A percentile compares a stretch with the other conserved stretches of the same genome.
Evolutionary conservation across 768 basidiomycete genomes (phyloP).

Genomic region (Thelephora aurantiotincta): DNA sequence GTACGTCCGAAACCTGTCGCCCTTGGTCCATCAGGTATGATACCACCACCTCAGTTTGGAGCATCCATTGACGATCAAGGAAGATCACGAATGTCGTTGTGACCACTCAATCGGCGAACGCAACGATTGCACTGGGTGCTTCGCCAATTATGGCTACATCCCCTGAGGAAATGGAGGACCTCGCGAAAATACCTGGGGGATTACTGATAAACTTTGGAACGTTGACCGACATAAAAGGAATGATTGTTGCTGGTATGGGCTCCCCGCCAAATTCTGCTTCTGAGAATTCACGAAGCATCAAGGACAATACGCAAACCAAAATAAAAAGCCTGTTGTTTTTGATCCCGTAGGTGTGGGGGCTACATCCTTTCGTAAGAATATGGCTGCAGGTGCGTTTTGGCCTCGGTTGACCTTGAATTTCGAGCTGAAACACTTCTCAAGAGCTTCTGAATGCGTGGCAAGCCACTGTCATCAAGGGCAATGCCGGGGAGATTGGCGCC

Average conservation of each 20-base stretch:
- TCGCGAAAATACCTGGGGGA: constrained; percentile 48
- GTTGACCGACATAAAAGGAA: constrained; percentile 51
- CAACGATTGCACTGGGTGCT: constrained; percentile 75
- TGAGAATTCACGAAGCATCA: constrained; percentile 3
- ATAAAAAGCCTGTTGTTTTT: constrained; percentile 66
- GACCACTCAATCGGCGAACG: constrained; percentile 79
- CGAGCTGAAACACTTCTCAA: constrained; percentile 11
- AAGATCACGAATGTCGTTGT: constrained; percentile 89
- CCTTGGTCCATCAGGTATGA: constrained; percentile 70
- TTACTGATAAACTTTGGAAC: constrained; percentile 86
- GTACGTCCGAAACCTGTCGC: constrained; percentile 35
- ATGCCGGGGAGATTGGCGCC: constrained; percentile 78
- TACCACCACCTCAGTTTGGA: neutral
- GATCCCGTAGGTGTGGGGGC: constrained; percentile 92
- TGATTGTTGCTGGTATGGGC: constrained; percentile 52
- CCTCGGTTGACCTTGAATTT: neutral
- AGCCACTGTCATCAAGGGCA: constrained; percentile 87
- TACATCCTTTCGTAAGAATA: constrained; percentile 49
- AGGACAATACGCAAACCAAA: constrained; percentile 48
- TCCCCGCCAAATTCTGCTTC: neutral
- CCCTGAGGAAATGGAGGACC: constrained; percentile 68
- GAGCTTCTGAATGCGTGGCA: constrained; percentile 71
- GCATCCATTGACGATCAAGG: neutral
- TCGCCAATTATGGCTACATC: constrained; percentile 93
- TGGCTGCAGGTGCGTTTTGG: constrained; percentile 33